Percentiles rank a stretch among this genome's conserved stretches.
Evolutionary conservation across 2,329 filamentous ascomycete genomes (phyloP).

Genomic region (Colletotrichum shisoi): DNA sequence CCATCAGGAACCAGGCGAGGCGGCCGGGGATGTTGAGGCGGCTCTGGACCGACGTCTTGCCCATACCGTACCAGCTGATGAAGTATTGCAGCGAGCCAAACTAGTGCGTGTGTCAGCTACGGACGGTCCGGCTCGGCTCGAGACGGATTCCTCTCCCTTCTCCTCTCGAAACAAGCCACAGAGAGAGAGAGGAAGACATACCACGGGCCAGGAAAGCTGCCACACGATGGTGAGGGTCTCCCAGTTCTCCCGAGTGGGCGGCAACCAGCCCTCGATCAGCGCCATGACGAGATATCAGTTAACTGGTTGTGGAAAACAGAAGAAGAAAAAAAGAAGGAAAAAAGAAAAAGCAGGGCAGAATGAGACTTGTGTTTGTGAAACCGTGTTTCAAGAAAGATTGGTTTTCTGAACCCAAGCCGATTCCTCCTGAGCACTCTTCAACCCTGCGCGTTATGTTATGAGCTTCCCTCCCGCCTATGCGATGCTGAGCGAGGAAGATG

Average conservation of each 20-base stretch:
- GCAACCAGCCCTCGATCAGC: constrained; percentile 63
- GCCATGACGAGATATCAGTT: constrained; percentile 51
- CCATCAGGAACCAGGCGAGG: constrained; percentile 88
- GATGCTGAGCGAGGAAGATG: too few species aligned
- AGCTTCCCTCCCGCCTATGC: too few species aligned
- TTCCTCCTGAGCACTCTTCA: neutral
- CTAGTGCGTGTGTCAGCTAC: constrained; percentile 53
- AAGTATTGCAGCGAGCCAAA: constrained; percentile 77
- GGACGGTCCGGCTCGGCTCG: too few species aligned
- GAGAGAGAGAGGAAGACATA: constrained; percentile 46
- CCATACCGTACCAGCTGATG: constrained; percentile 84
- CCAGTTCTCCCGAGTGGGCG: constrained; percentile 66
- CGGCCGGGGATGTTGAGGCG: constrained; percentile 87
- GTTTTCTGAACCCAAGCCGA: too few species aligned
- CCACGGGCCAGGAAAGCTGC: constrained; percentile 61
- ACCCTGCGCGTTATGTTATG: neutral
- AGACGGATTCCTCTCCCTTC: too few species aligned
- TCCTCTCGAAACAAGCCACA: too few species aligned
- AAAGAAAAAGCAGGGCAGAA: too few species aligned
- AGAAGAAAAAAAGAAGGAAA: too few species aligned
- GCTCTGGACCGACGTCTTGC: constrained; percentile 83
- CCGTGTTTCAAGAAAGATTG: neutral
- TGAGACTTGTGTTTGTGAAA: too few species aligned
- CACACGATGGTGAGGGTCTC: constrained; percentile 61
- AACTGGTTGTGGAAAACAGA: too few species aligned